A percentile compares a stretch with the other conserved stretches of the same genome.
Conservation (phyloP, 179 eudicot genomes). For the Carnegiea gigantea region DNA sequence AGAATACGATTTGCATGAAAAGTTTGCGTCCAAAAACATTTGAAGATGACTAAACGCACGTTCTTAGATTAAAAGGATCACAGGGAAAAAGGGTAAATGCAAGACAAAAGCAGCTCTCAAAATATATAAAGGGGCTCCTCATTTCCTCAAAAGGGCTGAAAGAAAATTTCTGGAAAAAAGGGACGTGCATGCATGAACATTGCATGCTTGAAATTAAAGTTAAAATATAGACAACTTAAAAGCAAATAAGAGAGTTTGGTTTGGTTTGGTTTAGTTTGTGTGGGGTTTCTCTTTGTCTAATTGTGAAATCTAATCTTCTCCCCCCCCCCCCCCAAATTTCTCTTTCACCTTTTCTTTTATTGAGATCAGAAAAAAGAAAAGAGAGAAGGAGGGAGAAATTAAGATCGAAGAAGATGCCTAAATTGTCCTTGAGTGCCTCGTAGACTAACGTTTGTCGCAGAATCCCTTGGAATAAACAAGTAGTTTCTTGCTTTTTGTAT, state of each 20-base stretch:
- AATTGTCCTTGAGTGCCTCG: conserved; percentile 50
- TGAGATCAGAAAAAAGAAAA: conserved; percentile 7
- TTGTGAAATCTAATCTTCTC: background rate
- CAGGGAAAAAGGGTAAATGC: background rate
- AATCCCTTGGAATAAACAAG: conserved; percentile 36
- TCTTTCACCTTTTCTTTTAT: conserved; percentile 9
- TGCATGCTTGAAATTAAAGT: conserved; percentile 15
- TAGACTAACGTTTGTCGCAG: conserved; percentile 64
- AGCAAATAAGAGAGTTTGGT: background rate
- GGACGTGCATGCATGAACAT: background rate
- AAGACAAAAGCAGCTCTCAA: conserved; percentile 4
- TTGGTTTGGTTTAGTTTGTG: conserved; percentile 25
- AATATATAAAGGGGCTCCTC: background rate
- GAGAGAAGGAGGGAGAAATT: background rate
- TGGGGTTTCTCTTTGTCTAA: conserved; percentile 49
- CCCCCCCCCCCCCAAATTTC: background rate
- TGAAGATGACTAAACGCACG: conserved; percentile 23
- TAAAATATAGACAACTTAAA: no score
- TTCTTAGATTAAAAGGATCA: conserved; percentile 14
- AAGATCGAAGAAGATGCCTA: conserved; percentile 26
- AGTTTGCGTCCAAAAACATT: conserved; percentile 20
- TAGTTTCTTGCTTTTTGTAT: background rate
- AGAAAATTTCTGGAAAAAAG: conserved; percentile 21
- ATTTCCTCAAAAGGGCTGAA: conserved; percentile 67
- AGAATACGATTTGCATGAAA: conserved; percentile 20